Conservation (phyloP, 768 basidiomycete genomes). For the Suillus subaureus region DNA sequence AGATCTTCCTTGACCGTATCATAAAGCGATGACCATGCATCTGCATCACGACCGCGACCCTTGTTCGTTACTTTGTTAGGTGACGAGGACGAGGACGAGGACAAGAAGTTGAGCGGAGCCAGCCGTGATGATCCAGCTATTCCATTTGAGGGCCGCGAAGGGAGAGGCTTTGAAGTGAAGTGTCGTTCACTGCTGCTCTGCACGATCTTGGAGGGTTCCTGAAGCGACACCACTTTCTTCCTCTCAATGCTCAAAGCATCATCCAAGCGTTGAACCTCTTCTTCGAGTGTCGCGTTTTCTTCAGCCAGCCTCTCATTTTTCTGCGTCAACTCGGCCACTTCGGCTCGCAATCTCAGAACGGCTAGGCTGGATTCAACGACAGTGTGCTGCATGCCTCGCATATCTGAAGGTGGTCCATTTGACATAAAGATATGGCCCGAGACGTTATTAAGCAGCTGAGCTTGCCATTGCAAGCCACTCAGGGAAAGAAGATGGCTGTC, state of each 20-base stretch:
- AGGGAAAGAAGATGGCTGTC: slow-evolving; percentile 48
- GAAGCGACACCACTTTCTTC: not conserved
- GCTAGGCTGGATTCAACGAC: slow-evolving; percentile 53
- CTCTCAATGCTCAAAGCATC: slow-evolving; percentile 18
- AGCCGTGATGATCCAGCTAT: slow-evolving; percentile 19
- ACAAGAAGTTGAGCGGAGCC: slow-evolving; percentile 9
- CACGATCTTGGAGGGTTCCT: not conserved
- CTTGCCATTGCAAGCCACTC: slow-evolving; percentile 59
- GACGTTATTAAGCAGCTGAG: slow-evolving; percentile 60
- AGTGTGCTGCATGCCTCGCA: slow-evolving; percentile 31
- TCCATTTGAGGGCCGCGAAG: slow-evolving; percentile 20
- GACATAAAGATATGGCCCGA: slow-evolving; percentile 59
- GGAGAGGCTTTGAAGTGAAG: slow-evolving; percentile 13
- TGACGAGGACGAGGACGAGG: slow-evolving; percentile 28
- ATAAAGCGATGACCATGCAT: not conserved
- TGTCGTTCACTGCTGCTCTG: not conserved
- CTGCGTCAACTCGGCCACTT: slow-evolving; percentile 39
- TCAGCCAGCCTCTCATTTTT: slow-evolving; percentile 28
- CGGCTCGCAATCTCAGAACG: slow-evolving; percentile 45
- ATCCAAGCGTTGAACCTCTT: slow-evolving; percentile 24
- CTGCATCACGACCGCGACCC: slow-evolving; percentile 18
- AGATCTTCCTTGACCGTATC: not conserved
- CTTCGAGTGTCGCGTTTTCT: slow-evolving; percentile 31
- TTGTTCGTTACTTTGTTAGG: slow-evolving; percentile 8
- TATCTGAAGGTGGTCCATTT: slow-evolving; percentile 21